These are phyloP conservation scores for Withania somnifera DNA, from an alignment of 305 asterid genomes.

Conservation along the genomic window DNA sequence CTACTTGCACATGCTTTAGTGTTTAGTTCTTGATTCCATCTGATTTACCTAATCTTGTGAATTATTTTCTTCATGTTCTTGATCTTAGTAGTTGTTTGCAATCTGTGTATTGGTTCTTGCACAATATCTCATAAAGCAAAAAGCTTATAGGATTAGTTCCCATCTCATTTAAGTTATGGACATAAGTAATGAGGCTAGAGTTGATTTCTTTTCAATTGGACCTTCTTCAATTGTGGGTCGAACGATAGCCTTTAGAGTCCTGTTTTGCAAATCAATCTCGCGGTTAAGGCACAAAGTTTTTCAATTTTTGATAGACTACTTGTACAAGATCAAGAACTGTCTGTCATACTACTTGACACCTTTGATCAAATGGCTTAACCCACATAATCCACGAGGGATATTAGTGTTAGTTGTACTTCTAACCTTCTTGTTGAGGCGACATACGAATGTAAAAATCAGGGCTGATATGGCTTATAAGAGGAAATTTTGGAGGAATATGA, in stretches of 20 bases:
- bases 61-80: not conserved
- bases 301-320: slow-evolving; percentile 26
- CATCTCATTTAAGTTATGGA: slow-evolving; percentile 35
- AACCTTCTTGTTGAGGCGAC: slow-evolving; percentile 54
- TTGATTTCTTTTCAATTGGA: slow-evolving; percentile 59
- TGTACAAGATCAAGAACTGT: slow-evolving; percentile 25
- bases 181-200: slow-evolving; percentile 53
- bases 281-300: slow-evolving; percentile 40
- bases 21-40: not conserved
- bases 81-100: not conserved
- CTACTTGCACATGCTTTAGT: not conserved
- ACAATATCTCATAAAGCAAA: not conserved
- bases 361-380: slow-evolving; percentile 60
- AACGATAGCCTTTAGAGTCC: slow-evolving; percentile 49
- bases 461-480: slow-evolving; percentile 74
- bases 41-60: not conserved
- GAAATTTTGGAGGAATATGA: slow-evolving; percentile 78
- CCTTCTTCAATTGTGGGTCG: slow-evolving; percentile 59
- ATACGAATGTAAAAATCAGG: slow-evolving; percentile 43
- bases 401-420: slow-evolving; percentile 43
- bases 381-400: slow-evolving; percentile 66
- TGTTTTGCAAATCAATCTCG: slow-evolving; percentile 53
- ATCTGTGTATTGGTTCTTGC: not conserved
- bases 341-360: slow-evolving; percentile 29
- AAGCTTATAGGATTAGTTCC: not conserved